Conservation (phyloP, 225 moss, liverwort and hornwort genomes). For the Bryum argenteum region DNA sequence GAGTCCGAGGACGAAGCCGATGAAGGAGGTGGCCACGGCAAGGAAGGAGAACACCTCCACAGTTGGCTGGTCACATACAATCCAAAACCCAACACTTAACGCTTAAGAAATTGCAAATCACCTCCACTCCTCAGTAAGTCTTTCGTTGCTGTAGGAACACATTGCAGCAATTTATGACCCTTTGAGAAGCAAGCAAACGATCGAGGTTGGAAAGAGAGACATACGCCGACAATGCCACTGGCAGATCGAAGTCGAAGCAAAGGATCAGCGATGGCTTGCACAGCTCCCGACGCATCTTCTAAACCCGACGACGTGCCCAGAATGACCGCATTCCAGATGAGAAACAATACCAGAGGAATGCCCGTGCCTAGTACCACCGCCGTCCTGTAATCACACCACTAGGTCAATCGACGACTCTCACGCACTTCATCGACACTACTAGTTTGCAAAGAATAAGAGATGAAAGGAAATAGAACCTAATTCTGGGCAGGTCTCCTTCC, state of each 20-base stretch:
- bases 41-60: conserved; percentile 85
- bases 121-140: neutral
- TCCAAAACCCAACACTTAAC: neutral
- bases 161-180: neutral
- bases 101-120: neutral
- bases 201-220: conserved; percentile 10
- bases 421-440: neutral
- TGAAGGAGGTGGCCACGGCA: conserved; percentile 96
- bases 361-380: conserved; percentile 86
- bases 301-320: conserved; percentile 71
- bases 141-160: no score
- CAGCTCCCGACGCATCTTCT: conserved; percentile 43
- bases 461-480: conserved; percentile 53
- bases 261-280: conserved; percentile 67
- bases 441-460: neutral
- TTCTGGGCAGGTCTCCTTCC: conserved; percentile 86
- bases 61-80: conserved; percentile 62
- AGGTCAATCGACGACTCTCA: no score
- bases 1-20: conserved; percentile 92
- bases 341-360: conserved; percentile 82
- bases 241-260: conserved; percentile 64
- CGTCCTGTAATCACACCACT: conserved; percentile 50
- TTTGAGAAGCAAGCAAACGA: neutral
- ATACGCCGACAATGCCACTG: conserved; percentile 84
- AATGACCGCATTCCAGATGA: conserved; percentile 95